phyloP scores from a whole-genome alignment of 2,329 filamentous ascomycete species.

The Phyllachora maydis region DNA sequence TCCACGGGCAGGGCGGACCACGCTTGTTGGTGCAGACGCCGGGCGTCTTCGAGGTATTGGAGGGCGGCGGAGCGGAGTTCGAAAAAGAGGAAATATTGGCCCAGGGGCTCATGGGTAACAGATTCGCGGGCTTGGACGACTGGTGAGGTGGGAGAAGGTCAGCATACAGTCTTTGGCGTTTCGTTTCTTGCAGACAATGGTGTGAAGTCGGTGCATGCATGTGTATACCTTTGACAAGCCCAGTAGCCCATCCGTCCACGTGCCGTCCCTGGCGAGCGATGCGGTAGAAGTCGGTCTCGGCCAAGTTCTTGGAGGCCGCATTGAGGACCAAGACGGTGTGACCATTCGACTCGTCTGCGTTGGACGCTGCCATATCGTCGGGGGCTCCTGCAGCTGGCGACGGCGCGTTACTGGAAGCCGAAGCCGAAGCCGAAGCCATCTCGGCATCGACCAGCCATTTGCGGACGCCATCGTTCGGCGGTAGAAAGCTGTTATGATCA shows the following conservation, averaged over 20 bases:
- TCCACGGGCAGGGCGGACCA: constrained; percentile 1
- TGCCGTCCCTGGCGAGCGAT: constrained; percentile 39
- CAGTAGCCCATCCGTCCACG: constrained; percentile 46
- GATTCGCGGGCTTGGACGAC: constrained; percentile 45
- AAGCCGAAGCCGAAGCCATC: no score
- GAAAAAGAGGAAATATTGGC: constrained; percentile 53
- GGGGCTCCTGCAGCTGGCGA: no score
- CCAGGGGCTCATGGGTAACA: constrained; percentile 38
- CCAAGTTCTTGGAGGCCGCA: no score
- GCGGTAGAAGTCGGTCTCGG: constrained; percentile 50
- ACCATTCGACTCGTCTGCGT: no score
- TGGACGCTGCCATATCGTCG: no score
- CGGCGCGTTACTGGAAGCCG: no score
- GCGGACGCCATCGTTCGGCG: no score
- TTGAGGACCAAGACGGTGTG: no score
- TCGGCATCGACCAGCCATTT: no score
- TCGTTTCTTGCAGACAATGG: constrained; percentile 3
- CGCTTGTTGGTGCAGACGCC: constrained; percentile 20
- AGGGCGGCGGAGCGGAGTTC: constrained; percentile 32
- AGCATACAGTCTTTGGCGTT: background rate
- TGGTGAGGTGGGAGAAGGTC: constrained; percentile 6
- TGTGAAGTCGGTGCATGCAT: no score
- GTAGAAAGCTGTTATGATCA: no score
- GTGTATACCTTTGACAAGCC: constrained; percentile 31
- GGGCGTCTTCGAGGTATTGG: constrained; percentile 35